Evolutionary conservation across 1,139 yeast species (phyloP).

Genomic region (Nakaseomyces kungkrabaensis): DNA sequence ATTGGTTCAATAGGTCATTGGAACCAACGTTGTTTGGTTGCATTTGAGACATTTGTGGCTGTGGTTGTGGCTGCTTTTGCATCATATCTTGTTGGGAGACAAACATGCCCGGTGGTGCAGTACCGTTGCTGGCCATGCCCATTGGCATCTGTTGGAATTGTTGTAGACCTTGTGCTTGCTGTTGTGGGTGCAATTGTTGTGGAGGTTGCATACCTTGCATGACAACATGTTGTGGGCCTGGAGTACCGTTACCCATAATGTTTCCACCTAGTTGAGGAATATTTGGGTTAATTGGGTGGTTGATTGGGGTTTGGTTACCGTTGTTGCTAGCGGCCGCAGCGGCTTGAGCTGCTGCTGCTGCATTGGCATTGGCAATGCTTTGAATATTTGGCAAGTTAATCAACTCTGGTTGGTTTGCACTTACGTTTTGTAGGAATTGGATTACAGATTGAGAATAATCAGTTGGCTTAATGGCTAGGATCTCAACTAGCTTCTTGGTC

Average conservation of each 20-base stretch:
- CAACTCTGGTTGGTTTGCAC: conserved; percentile 6
- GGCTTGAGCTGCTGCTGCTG: conserved; percentile 1
- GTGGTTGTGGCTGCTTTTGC: conserved; percentile 13
- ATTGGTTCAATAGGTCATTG: conserved; percentile 58
- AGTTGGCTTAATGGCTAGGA: conserved; percentile 27
- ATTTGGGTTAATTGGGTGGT: conserved; percentile 1
- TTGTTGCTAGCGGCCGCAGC: not conserved
- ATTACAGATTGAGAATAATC: conserved; percentile 28
- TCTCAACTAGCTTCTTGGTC: conserved; percentile 27
- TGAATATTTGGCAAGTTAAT: conserved; percentile 7
- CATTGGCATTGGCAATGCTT: conserved; percentile 8
- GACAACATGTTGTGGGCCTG: conserved; percentile 8
- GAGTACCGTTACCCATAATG: conserved; percentile 1
- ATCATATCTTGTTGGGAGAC: conserved; percentile 16
- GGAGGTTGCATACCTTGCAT: conserved; percentile 23
- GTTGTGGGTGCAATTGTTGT: conserved; percentile 11
- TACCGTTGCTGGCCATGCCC: conserved; percentile 1
- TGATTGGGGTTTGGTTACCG: conserved; percentile 4
- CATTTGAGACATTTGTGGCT: conserved; percentile 12
- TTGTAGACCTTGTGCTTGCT: conserved; percentile 14
- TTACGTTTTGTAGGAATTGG: conserved; percentile 24
- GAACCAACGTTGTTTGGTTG: conserved; percentile 34
- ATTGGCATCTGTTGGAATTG: conserved; percentile 3
- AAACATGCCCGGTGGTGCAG: conserved; percentile 41
- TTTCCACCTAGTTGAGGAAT: not conserved